Base-by-base conservation (phyloP, 306 rosid genomes). In the Lathyrus sativus region DNA sequence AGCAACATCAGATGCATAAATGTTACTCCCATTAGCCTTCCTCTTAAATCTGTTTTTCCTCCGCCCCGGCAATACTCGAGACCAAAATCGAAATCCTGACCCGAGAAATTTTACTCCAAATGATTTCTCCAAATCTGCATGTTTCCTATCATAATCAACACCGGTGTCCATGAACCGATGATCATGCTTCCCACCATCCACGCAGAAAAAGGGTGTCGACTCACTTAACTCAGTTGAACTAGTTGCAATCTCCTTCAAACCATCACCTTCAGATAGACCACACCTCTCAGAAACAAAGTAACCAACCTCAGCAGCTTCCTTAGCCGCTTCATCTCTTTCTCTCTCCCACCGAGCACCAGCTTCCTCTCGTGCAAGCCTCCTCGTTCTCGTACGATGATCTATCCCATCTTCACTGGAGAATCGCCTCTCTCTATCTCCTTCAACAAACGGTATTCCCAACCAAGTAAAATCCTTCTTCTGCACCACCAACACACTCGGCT, bases 401-500 rank as follows among this genome's bases (percentile, higher is more conserved):
- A 89, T 86, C 69, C 98, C 96, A 60, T 87, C 95, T 78, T 92
- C 96, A 48, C 77, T 72, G 6, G 98, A 86, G 9, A 72, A 65
- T 35, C 69, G 86, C 73, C 80, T 83, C 62, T 44, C 80, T 15
- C 19, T 62, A 71, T 63, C 71, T 48, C 80, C 89, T 51, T 85
- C 93, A 10, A 76, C 58, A 19, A 78, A 73, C 14, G 96, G 96
- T 71, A 92, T 77, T 19, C 98, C 98, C 78, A 92, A 75, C 98
- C 98, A 92, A 68, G 87, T 81, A 82, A 54, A 89, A 73, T 92
- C 91, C 82, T 82, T 89, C 89, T 74, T 89, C 79, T 92, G 98
- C 37, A 50, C 88, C 10, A 92, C 87, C 78, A 92, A 74, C 12
- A 85, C 65, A 48, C 75, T 86, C 9, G 98, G 98, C 67, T 82